Evolutionary conservation across 208 protist species (phyloP).

Genomic region (Tritrichomonas musculus): DNA sequence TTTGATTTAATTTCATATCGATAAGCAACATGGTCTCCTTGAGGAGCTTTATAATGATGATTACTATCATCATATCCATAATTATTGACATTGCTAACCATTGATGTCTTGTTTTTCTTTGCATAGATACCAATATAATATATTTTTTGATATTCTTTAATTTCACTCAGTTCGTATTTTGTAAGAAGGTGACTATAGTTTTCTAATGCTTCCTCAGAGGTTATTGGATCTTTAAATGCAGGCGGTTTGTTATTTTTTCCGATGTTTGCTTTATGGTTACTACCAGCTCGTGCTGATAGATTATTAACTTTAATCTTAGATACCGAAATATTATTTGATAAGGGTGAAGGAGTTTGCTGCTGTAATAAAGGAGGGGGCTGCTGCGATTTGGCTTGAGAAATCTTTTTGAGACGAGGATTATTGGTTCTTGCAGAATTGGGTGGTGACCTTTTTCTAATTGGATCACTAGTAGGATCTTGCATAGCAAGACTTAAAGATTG

Average conservation of each 20-base stretch:
- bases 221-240: neutral
- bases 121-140: neutral
- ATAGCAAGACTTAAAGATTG: too few relatives aligned
- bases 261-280: too few relatives aligned
- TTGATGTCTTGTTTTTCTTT: neutral
- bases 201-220: neutral
- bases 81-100: neutral
- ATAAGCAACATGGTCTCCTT: slow-evolving; percentile 50
- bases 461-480: too few relatives aligned
- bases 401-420: too few relatives aligned
- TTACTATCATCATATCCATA: neutral
- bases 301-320: too few relatives aligned
- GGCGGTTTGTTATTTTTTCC: neutral
- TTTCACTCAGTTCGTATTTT: neutral
- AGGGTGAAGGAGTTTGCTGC: too few relatives aligned
- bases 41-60: neutral
- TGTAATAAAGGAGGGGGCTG: too few relatives aligned
- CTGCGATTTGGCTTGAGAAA: too few relatives aligned
- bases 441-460: too few relatives aligned
- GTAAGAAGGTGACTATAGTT: neutral
- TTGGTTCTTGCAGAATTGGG: too few relatives aligned
- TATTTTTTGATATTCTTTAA: neutral
- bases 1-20: slow-evolving; percentile 68
- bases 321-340: too few relatives aligned
- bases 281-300: too few relatives aligned